Percentiles rank a stretch among this genome's conserved stretches.
Conservation (phyloP, 495 filamentous ascomycete genomes). For the Massariosphaeria phaeospora region DNA sequence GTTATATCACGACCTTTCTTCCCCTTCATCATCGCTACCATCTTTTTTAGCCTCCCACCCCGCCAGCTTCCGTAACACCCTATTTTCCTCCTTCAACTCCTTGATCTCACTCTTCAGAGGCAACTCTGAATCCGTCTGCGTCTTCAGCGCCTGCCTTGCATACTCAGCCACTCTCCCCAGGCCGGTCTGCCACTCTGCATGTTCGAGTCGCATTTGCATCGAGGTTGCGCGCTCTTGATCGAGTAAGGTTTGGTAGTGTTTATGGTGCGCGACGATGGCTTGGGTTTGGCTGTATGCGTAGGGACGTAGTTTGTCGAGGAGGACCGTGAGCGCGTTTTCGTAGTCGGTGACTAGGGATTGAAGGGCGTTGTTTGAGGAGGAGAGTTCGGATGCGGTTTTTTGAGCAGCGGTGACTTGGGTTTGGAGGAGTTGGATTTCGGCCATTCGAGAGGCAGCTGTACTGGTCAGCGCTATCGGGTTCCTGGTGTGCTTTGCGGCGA, state of each 20-base stretch:
- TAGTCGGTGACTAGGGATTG: conserved; percentile 55
- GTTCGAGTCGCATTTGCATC: conserved; percentile 55
- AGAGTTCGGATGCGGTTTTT: conserved; percentile 45
- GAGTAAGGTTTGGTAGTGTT: conserved; percentile 57
- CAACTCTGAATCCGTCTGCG: conserved; percentile 29
- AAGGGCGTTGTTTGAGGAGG: conserved; percentile 50
- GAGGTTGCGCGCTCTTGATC: conserved; percentile 55
- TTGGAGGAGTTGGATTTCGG: conserved; percentile 46
- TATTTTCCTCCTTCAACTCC: conserved; percentile 40
- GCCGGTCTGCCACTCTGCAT: conserved; percentile 59
- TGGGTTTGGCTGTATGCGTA: conserved; percentile 60
- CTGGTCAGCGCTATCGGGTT: background rate
- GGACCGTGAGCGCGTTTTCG: conserved; percentile 50
- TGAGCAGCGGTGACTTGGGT: conserved; percentile 51
- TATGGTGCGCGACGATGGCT: conserved; percentile 52
- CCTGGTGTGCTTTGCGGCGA: background rate
- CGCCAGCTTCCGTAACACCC: conserved; percentile 35
- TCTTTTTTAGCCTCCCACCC: conserved; percentile 34
- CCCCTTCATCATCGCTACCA: conserved; percentile 34
- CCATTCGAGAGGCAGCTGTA: conserved; percentile 21
- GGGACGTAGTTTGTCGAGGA: conserved; percentile 58
- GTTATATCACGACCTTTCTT: too few species aligned
- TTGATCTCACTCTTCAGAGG: conserved; percentile 22
- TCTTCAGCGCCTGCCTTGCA: conserved; percentile 31
- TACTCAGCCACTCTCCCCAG: conserved; percentile 33